phyloP scores from a whole-genome alignment of 164 flowering plant species.

The Magnolia sinica region DNA sequence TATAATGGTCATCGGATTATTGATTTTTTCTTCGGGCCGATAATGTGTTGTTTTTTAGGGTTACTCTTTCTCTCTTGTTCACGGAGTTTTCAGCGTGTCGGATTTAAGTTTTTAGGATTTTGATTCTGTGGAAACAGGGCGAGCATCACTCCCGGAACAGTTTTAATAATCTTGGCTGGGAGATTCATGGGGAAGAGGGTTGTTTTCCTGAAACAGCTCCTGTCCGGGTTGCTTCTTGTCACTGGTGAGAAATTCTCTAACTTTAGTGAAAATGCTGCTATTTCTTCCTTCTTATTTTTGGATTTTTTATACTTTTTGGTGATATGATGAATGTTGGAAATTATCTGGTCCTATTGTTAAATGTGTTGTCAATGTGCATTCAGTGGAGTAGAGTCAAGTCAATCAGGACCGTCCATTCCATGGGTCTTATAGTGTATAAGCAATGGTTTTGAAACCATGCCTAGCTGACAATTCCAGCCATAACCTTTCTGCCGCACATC shows the following conservation, averaged over 20 bases:
- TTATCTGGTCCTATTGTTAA: not conserved
- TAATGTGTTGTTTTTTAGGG: not conserved
- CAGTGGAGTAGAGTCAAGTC: not conserved
- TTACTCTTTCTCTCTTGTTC: not conserved
- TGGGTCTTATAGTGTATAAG: no score
- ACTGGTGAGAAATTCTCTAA: constrained; percentile 38
- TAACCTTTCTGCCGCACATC: no score
- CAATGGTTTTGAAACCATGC: no score
- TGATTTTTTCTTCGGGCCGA: not conserved
- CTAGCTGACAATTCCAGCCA: no score
- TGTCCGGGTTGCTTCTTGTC: constrained; percentile 68
- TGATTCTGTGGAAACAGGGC: constrained; percentile 26
- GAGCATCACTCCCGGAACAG: constrained; percentile 65
- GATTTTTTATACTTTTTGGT: not conserved
- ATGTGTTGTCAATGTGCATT: not conserved
- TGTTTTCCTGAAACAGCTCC: constrained; percentile 67
- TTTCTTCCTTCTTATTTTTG: no score
- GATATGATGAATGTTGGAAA: not conserved
- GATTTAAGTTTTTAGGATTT: not conserved
- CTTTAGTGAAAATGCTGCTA: not conserved
- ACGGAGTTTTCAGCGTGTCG: not conserved
- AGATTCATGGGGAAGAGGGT: constrained; percentile 82
- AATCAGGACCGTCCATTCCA: not conserved
- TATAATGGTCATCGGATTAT: not conserved
- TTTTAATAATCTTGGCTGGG: constrained; percentile 60